Evolutionary conservation across 2,329 filamentous ascomycete species (phyloP).

Genomic region (Penicillium digitatum): DNA sequence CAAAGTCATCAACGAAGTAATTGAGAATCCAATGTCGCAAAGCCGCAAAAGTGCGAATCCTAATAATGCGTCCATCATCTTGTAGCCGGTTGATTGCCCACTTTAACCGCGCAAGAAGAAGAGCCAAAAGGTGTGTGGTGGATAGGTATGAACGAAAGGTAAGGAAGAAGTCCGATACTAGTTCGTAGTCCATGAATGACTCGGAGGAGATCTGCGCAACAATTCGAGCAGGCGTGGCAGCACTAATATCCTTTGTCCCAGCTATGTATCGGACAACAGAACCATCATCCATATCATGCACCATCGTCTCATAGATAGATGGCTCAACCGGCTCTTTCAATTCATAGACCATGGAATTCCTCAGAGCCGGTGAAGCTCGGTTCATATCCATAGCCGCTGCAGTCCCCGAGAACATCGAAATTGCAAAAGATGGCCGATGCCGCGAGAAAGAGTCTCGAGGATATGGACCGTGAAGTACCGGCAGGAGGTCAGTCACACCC

Average conservation of each 20-base stretch:
- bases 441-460: constrained; percentile 24
- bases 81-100: constrained; percentile 81
- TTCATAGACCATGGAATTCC: constrained; percentile 43
- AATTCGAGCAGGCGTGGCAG: constrained; percentile 83
- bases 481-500: constrained; percentile 25
- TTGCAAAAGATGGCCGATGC: constrained; percentile 33
- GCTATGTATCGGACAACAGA: constrained; percentile 77
- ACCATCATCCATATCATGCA: constrained; percentile 75
- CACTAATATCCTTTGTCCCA: constrained; percentile 68
- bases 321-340: constrained; percentile 60
- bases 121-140: constrained; percentile 69
- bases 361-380: constrained; percentile 32
- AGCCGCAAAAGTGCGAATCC: constrained; percentile 91
- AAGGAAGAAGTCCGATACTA: constrained; percentile 95
- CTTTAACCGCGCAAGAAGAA: constrained; percentile 76
- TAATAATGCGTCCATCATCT: constrained; percentile 86
- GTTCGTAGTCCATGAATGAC: constrained; percentile 91
- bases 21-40: constrained; percentile 96
- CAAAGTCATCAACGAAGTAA: constrained; percentile 94
- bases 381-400: constrained; percentile 31
- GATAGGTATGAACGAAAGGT: constrained; percentile 88
- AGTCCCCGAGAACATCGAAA: constrained; percentile 37
- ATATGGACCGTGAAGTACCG: constrained; percentile 25
- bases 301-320: constrained; percentile 73
- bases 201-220: constrained; percentile 96